Conservation (phyloP, 2,329 filamentous ascomycete genomes). For the Aspergillus sclerotialis region DNA sequence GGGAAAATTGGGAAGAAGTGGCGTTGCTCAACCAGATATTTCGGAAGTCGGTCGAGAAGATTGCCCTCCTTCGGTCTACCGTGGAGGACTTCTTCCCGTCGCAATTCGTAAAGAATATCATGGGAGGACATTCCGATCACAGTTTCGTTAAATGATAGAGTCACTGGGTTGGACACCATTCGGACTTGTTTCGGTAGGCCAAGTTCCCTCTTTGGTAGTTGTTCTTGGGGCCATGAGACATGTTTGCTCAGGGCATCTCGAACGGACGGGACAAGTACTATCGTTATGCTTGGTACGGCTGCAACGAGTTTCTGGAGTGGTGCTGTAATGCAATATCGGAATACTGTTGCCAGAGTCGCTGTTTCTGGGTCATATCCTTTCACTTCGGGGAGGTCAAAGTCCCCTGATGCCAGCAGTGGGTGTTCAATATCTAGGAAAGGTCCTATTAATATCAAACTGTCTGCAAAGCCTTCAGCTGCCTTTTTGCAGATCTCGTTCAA, state of each 20-base stretch:
- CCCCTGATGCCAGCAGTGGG: constrained; percentile 72
- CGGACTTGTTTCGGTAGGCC: constrained; percentile 70
- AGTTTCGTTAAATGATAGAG: constrained; percentile 78
- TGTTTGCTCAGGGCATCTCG: constrained; percentile 76
- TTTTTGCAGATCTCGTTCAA: constrained; percentile 73
- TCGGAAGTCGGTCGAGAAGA: constrained; percentile 62
- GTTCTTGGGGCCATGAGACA: constrained; percentile 78
- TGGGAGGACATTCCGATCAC: constrained; percentile 75
- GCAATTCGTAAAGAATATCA: constrained; percentile 75
- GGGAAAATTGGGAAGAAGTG: constrained; percentile 90
- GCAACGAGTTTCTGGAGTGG: constrained; percentile 64
- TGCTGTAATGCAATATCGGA: constrained; percentile 70
- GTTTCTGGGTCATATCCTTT: constrained; percentile 65
- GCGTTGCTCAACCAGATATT: constrained; percentile 78
- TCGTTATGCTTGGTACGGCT: constrained; percentile 68
- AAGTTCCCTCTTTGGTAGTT: constrained; percentile 63
- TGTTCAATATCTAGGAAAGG: constrained; percentile 92
- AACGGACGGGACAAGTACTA: constrained; percentile 75
- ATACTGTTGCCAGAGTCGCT: constrained; percentile 73
- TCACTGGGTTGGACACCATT: constrained; percentile 86
- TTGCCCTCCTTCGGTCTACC: constrained; percentile 52
- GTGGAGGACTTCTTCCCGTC: constrained; percentile 62
- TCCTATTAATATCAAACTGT: constrained; percentile 71
- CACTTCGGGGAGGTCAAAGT: constrained; percentile 68
- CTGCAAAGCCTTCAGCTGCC: constrained; percentile 66